Percentiles rank a stretch among this genome's conserved stretches.
Conservation (phyloP, 2,329 filamentous ascomycete species). For the Didymellaceae sp. region DNA sequence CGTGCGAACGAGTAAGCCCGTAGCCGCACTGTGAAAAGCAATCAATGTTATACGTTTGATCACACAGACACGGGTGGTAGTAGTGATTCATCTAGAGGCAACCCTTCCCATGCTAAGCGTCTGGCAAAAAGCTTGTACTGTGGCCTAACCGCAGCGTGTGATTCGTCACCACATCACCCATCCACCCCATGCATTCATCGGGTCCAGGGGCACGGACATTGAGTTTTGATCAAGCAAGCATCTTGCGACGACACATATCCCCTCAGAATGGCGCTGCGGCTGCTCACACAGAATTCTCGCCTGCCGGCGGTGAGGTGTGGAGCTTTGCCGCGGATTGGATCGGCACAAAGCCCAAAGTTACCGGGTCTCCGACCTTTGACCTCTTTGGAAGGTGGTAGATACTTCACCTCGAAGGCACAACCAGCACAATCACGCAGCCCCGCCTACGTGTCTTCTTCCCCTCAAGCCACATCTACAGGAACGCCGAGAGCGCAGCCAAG, state of each 20-base stretch:
- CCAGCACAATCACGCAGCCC: conserved; percentile 12
- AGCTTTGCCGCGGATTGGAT: conserved; percentile 15
- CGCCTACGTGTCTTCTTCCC: background rate
- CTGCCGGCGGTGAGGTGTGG: conserved; percentile 15
- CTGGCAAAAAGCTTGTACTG: conserved; percentile 4
- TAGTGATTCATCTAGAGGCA: background rate
- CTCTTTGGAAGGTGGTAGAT: conserved; percentile 19
- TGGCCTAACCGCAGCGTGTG: background rate
- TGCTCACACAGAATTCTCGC: conserved; percentile 10
- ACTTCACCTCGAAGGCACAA: conserved; percentile 13
- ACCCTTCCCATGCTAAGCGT: background rate
- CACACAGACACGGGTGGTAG: background rate
- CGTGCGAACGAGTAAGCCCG: conserved; percentile 1
- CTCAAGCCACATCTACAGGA: conserved; percentile 5
- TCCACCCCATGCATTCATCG: conserved; percentile 10
- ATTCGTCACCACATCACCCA: conserved; percentile 8
- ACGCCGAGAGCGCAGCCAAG: conserved; percentile 16
- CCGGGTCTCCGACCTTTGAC: conserved; percentile 18
- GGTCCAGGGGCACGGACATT: background rate
- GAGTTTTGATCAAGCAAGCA: background rate
- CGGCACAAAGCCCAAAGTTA: conserved; percentile 13
- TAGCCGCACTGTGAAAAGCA: conserved; percentile 19
- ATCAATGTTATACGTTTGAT: conserved; percentile 23
- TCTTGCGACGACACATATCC: background rate
- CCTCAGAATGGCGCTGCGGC: conserved; percentile 5